A percentile compares a stretch with the other conserved stretches of the same genome.
Evolutionary conservation across 2,329 filamentous ascomycete genomes (phyloP).

Genomic region (Botrytis pseudocinerea): DNA sequence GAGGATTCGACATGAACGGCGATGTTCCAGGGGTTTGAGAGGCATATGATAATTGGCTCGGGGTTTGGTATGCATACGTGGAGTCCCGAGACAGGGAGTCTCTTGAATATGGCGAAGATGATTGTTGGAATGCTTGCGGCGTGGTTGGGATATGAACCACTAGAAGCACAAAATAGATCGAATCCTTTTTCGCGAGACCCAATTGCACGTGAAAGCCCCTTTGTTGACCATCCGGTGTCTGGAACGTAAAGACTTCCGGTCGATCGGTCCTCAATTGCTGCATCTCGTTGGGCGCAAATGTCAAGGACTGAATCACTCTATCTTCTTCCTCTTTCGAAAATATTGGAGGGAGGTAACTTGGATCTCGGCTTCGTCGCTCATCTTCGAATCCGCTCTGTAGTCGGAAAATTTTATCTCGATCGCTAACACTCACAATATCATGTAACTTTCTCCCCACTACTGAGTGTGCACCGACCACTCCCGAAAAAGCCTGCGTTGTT

Average conservation of each 20-base stretch:
- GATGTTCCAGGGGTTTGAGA: slow-evolving; percentile 30
- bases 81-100: slow-evolving; percentile 37
- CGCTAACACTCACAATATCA: slow-evolving; percentile 54
- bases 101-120: slow-evolving; percentile 36
- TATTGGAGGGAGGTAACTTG: slow-evolving; percentile 66
- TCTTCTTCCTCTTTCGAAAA: slow-evolving; percentile 55
- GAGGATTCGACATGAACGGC: slow-evolving; percentile 32
- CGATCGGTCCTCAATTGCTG: slow-evolving; percentile 54
- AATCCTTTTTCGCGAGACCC: slow-evolving; percentile 60
- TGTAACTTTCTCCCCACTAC: slow-evolving; percentile 53
- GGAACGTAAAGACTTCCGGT: slow-evolving; percentile 57
- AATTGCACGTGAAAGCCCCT: slow-evolving; percentile 53
- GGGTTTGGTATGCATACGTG: slow-evolving; percentile 37
- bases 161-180: slow-evolving; percentile 62
- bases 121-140: slow-evolving; percentile 34
- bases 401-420: slow-evolving; percentile 53
- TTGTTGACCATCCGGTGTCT: slow-evolving; percentile 52
- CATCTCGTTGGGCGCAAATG: slow-evolving; percentile 55
- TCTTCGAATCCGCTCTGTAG: slow-evolving; percentile 56
- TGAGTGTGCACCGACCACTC: slow-evolving; percentile 53
- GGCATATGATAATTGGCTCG: slow-evolving; percentile 33
- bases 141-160: slow-evolving; percentile 34
- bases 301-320: slow-evolving; percentile 55
- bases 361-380: slow-evolving; percentile 55
- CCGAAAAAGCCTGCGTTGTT: slow-evolving; percentile 56